Percentiles rank a stretch among this genome's conserved stretches.
Evolutionary conservation across 2,329 filamentous ascomycete species (phyloP).

Genomic region (Penicillium polonicum): DNA sequence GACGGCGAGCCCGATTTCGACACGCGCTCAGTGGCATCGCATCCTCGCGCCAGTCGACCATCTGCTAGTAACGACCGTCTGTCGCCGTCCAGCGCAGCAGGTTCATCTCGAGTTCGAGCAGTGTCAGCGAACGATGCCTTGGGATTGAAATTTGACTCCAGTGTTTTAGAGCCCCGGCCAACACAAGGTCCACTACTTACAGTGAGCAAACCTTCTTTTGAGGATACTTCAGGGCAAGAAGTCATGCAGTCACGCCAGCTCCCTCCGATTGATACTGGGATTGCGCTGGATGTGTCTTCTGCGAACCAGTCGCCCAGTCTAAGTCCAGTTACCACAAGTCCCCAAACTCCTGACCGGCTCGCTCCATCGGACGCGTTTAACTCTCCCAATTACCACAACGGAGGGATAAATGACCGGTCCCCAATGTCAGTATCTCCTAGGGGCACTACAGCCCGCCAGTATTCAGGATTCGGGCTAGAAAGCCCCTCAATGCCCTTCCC

Average conservation of each 20-base stretch:
- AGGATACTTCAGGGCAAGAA: conserved; percentile 18
- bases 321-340: conserved; percentile 32
- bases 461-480: conserved; percentile 15
- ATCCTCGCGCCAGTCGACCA: conserved; percentile 38
- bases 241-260: conserved; percentile 16
- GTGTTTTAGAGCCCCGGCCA: conserved; percentile 26
- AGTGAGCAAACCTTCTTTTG: conserved; percentile 40
- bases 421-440: conserved; percentile 33
- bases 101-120: conserved; percentile 47
- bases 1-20: conserved; percentile 53
- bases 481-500: conserved; percentile 65
- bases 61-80: conserved; percentile 23
- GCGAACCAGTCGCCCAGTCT: conserved; percentile 29
- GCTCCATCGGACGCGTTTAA: conserved; percentile 43
- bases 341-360: conserved; percentile 42
- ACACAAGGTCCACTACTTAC: conserved; percentile 38
- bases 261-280: conserved; percentile 25
- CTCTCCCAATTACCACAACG: conserved; percentile 38
- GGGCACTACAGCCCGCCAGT: conserved; percentile 18
- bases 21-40: conserved; percentile 49
- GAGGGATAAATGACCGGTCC: conserved; percentile 22
- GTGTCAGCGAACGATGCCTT: conserved; percentile 61
- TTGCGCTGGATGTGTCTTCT: conserved; percentile 31
- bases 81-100: conserved; percentile 25
- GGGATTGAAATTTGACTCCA: conserved; percentile 46